phyloP scores from a whole-genome alignment of 1,139 yeast species.

The Yamadazyma taylorii region DNA sequence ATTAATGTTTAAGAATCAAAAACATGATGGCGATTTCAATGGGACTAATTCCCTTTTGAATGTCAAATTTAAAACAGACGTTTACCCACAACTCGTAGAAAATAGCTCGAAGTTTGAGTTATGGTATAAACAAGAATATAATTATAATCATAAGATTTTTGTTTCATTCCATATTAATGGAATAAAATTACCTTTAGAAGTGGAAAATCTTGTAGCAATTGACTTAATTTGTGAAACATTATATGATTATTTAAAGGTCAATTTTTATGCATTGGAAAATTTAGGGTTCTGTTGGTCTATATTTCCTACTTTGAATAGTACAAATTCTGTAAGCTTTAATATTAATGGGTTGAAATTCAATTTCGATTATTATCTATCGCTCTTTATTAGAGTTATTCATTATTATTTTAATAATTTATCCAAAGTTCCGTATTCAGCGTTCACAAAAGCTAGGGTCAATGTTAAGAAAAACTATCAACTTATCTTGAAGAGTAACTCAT shows the following conservation, averaged over 20 bases:
- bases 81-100: constrained; percentile 10
- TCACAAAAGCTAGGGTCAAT: constrained; percentile 44
- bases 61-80: constrained; percentile 5
- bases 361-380: constrained; percentile 25
- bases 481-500: constrained; percentile 37
- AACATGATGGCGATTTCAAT: no score
- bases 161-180: constrained; percentile 44
- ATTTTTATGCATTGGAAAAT: constrained; percentile 50
- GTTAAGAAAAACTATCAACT: constrained; percentile 44
- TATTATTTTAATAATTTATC: constrained; percentile 14
- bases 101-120: constrained; percentile 31
- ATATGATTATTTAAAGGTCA: constrained; percentile 34
- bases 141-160: constrained; percentile 26
- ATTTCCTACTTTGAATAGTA: constrained; percentile 50
- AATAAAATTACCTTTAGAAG: constrained; percentile 1
- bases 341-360: constrained; percentile 50
- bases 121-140: constrained; percentile 47
- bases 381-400: constrained; percentile 21
- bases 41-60: constrained; percentile 3
- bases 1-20: no score
- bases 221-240: constrained; percentile 53
- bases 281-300: constrained; percentile 57
- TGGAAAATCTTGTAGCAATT: constrained; percentile 18
- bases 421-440: constrained; percentile 26
- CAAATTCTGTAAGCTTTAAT: constrained; percentile 47